Percentiles rank a stretch among this genome's conserved stretches.
Conservation (phyloP, 179 eudicot genomes). For the Silene vulgaris region DNA sequence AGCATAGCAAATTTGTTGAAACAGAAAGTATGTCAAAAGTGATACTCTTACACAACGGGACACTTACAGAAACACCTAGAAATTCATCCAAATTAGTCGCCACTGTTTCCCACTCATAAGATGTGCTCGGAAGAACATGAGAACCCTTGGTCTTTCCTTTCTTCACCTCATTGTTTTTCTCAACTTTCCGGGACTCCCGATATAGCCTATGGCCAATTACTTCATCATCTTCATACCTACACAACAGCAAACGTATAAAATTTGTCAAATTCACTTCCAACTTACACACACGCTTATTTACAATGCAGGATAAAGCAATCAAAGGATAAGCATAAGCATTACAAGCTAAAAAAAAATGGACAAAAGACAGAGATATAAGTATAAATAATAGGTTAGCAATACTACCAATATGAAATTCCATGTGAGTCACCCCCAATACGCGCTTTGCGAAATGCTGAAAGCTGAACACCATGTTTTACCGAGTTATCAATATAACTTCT, state of each 20-base stretch:
- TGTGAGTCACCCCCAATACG: conserved; percentile 72
- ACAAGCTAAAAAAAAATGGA: not conserved
- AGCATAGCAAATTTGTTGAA: not conserved
- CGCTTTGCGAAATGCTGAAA: conserved; percentile 81
- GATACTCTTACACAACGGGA: not conserved
- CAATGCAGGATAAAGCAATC: not conserved
- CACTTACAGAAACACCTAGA: conserved; percentile 82
- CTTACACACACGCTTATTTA: not conserved
- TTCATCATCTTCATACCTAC: conserved; percentile 95
- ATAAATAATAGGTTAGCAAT: not conserved
- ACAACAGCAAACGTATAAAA: conserved; percentile 13
- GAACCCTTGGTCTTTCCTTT: conserved; percentile 69
- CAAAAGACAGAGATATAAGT: not conserved
- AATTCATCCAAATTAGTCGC: conserved; percentile 96
- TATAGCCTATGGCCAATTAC: conserved; percentile 87
- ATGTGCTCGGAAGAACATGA: conserved; percentile 58
- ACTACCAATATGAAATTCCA: conserved; percentile 86
- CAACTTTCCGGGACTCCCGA: conserved; percentile 80
- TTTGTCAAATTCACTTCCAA: not conserved
- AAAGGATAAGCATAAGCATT: conserved; percentile 1
- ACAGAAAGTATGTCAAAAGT: not conserved
- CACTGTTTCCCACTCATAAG: conserved; percentile 83
- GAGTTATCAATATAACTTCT: conserved; percentile 74
- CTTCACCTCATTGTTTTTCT: conserved; percentile 73
- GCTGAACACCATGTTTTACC: conserved; percentile 68